Evolutionary conservation across 352 stramenopile species (phyloP).

Genomic region (Elongisporangium prolatum): DNA sequence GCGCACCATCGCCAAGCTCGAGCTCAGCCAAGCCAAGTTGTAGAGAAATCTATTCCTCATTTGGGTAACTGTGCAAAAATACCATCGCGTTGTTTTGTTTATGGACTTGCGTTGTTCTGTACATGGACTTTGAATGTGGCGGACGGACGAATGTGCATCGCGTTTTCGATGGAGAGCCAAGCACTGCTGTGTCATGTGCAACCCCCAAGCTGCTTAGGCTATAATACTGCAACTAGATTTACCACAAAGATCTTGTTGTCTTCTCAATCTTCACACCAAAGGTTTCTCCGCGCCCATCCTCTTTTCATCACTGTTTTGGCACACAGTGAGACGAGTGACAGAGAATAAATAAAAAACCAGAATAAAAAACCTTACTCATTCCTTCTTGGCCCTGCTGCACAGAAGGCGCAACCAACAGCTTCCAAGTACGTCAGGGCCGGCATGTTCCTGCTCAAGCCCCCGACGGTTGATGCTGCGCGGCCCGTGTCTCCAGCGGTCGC

Average conservation of each 20-base stretch:
- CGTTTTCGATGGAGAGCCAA: too few species aligned
- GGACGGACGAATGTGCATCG: too few species aligned
- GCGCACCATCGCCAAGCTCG: conserved; percentile 91
- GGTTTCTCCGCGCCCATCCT: neutral
- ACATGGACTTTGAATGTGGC: too few species aligned
- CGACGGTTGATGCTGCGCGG: neutral
- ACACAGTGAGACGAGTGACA: neutral
- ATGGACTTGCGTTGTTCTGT: too few species aligned
- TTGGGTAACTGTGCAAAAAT: neutral
- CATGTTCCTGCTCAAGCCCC: conserved; percentile 55
- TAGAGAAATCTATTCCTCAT: conserved; percentile 10
- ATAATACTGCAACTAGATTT: too few species aligned
- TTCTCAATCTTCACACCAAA: neutral
- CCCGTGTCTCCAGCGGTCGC: conserved; percentile 6
- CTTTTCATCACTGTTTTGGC: neutral
- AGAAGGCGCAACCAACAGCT: neutral
- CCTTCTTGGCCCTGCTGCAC: neutral
- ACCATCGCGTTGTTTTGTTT: neutral
- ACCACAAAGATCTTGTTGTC: too few species aligned
- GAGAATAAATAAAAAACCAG: neutral
- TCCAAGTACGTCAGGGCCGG: neutral
- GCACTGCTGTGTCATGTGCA: too few species aligned
- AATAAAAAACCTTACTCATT: neutral
- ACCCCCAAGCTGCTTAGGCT: too few species aligned
- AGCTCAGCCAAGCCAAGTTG: conserved; percentile 68